Conservation (phyloP, 148 eudicot species). For the Rhododendron williamsianum region DNA sequence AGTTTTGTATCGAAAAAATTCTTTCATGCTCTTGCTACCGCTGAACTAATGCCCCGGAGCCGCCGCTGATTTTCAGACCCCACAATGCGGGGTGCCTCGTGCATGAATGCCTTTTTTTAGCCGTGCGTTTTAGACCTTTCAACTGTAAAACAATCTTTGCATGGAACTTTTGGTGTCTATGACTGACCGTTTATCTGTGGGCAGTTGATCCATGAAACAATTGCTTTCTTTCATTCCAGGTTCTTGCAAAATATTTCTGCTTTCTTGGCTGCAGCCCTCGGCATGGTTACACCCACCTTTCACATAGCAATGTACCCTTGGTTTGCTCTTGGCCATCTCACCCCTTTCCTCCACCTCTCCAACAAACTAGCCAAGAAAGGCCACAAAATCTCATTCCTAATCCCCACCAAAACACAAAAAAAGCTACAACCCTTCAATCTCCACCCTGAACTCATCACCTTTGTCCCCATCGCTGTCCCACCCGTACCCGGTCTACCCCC, state of each 20-base stretch:
- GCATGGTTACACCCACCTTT: background rate
- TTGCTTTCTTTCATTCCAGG: background rate
- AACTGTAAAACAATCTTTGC: background rate
- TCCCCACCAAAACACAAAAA: conserved; percentile 11
- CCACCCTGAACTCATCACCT: conserved; percentile 22
- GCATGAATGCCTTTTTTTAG: too few relatives aligned
- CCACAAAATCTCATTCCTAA: conserved; percentile 18
- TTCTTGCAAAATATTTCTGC: background rate
- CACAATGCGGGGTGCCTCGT: too few relatives aligned
- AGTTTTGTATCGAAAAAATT: too few relatives aligned
- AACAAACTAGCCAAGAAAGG: conserved; percentile 28
- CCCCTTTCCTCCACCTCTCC: conserved; percentile 16
- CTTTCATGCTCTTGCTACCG: too few relatives aligned
- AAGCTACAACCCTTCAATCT: conserved; percentile 17
- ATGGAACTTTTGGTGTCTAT: background rate
- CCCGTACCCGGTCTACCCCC: conserved; percentile 14
- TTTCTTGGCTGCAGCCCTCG: background rate
- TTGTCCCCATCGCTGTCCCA: conserved; percentile 17
- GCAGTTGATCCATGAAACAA: background rate
- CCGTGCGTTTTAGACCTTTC: background rate
- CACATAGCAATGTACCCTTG: conserved; percentile 37
- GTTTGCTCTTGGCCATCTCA: conserved; percentile 27
- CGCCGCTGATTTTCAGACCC: too few relatives aligned
- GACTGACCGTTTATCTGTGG: too few relatives aligned
- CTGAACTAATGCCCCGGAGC: too few relatives aligned